Base-by-base conservation (phyloP, 2,329 filamentous ascomycete species). In the Aspergillus spinulosporus region DNA sequence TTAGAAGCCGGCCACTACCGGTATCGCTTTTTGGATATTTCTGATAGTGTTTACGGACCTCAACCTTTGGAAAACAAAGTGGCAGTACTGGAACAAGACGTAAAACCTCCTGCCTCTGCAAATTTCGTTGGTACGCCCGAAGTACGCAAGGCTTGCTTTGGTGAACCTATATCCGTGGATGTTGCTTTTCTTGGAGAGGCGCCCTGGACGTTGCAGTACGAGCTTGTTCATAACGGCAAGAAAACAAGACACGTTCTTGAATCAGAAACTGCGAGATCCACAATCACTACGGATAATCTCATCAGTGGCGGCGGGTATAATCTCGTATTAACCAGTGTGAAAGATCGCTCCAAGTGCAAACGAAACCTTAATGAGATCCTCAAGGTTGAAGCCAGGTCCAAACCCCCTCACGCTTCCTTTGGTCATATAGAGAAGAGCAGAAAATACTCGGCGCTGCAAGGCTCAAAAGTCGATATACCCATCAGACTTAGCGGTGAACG, bases 171-270 rank as follows among this genome's bases (percentile, higher is more conserved):
- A 5, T 83, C 87, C 32, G 84, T 94, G 31, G 85, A 90, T 54
- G 85, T 97, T 39, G 75, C 81, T 50, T 82, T 97, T 42, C 80
- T 85, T 45, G 94, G 95, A 42, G 92, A 97, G 65, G 82, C 87
- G 14, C 94, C 95, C 0, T 97, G 93, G 80, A 88, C 82, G 21
- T 76, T 99, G 39, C 92, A 97, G 69, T 99, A 96, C 77, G 94
- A 97, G 73, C 79, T 97, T 40, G 84, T 97, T 5, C 90, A 97
- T 73, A 89, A 92, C 54, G 92, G 92, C 54, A 95, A 89, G 74
- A 85, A 92, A 52, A 87, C 84, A 60, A 88, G 89, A 50, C 82
- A 88, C 64, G 83, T 82, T 54, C 79, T 85, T 28, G 79, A 83
- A 55, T 89, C 96, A 54, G 79, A 85, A 26, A 79, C 77, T 2